These are phyloP conservation scores for Blepharisma undulans DNA, from an alignment of 169 alveolate species.

Conservation along the genomic window DNA sequence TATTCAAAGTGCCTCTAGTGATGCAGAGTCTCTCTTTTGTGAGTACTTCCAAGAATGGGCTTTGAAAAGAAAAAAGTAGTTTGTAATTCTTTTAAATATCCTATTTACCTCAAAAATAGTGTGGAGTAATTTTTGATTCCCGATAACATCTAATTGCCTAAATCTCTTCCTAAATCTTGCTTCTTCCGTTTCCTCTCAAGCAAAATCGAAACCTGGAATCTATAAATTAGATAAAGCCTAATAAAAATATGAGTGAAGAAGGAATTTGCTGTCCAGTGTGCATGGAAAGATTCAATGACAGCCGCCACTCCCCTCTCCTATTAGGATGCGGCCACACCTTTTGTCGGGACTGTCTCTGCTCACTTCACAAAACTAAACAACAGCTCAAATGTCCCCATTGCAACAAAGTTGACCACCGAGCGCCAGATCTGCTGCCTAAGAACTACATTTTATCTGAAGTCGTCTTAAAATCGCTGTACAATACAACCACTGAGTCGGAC, in stretches of 20 bases:
- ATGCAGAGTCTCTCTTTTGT: background rate
- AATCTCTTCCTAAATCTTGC: background rate
- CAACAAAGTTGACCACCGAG: slow-evolving; percentile 31
- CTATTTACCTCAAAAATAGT: background rate
- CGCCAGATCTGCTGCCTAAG: slow-evolving; percentile 1
- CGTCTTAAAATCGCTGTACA: slow-evolving; percentile 16
- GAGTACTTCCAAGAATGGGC: slow-evolving; percentile 7
- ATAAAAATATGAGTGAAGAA: slow-evolving; percentile 30
- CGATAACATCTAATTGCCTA: background rate
- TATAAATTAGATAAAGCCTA: background rate
- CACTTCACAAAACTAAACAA: slow-evolving; percentile 18
- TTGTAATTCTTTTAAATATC: background rate
- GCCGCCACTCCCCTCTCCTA: slow-evolving; percentile 16
- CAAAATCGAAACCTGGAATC: background rate
- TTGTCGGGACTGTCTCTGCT: slow-evolving; percentile 32
- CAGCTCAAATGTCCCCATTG: slow-evolving; percentile 28
- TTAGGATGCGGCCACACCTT: slow-evolving; percentile 43
- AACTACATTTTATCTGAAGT: slow-evolving; percentile 30
- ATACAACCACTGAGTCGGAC: background rate
- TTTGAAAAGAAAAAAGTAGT: background rate
- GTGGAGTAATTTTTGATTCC: background rate
- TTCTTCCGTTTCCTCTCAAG: background rate
- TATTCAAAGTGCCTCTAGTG: background rate
- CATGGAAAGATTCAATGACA: slow-evolving; percentile 39
- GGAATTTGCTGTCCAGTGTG: slow-evolving; percentile 33